Base-by-base conservation (phyloP, 2,329 filamentous ascomycete genomes). In the Botrytis hyacinthi region DNA sequence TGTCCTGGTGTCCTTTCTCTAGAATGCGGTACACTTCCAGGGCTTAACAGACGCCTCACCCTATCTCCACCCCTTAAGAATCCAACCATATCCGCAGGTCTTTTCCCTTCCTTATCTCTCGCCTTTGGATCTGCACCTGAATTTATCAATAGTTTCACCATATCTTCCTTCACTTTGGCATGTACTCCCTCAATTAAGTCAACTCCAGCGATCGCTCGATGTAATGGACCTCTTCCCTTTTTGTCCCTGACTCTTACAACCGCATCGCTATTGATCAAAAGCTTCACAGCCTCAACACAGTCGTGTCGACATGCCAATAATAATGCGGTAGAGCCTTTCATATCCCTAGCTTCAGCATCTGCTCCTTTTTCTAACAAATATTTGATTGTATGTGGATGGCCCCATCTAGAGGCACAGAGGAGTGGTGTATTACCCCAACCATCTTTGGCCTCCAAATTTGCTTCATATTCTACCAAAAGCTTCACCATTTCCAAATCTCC, bases 171-270 rank as follows among this genome's bases (percentile, higher is more conserved):
- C 18, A 70, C 69, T 26, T 63, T 71, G 1, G 44, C 61, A 18
- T 61, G 44, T 20, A 73, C 69, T 16, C 70, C 72, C 12, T 75
- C 76, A 51, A 75, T 70, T 2, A 76, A 67, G 68, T 73, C 74
- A 2, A 74, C 60, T 5, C 76, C 76, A 18, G 71, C 76, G 1
- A 77, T 74, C 1, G 75, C 76, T n/a, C 76, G 71, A 71, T 77
- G 76, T 18, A 77, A 60, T 12, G 71, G 61, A 8, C 73, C 70
- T 59, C 74, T 73, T 42, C 76, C 76, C 29, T 74, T 76, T 40
- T 72, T 75, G 46, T 77, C 76, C 22, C 70, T 66, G 10, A 67
- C 76, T 22, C 46, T 71, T 16, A 77, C 70, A 46, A 75, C 46
- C 18, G 73, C 74, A 22, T 68, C 76, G n/a, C 69, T 73, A 46